phyloP scores from a whole-genome alignment of 305 asterid genomes.

The Rubia occidens region DNA sequence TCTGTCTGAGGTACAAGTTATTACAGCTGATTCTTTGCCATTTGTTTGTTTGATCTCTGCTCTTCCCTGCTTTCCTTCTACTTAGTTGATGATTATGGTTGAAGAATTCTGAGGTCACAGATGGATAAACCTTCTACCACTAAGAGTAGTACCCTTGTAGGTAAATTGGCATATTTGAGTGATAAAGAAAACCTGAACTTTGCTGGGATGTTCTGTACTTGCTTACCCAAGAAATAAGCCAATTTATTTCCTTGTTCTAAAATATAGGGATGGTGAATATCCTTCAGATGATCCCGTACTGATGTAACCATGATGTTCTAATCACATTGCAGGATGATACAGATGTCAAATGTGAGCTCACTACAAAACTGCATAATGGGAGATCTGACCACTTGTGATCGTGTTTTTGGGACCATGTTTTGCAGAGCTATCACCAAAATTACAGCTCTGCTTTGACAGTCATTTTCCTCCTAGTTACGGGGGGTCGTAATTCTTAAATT shows the following conservation, averaged over 20 bases:
- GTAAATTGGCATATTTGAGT: neutral
- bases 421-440: too few relatives aligned
- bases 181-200: neutral
- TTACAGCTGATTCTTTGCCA: too few relatives aligned
- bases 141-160: neutral
- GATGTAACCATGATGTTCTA: neutral
- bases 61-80: neutral
- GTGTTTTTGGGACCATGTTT: neutral
- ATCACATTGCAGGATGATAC: neutral
- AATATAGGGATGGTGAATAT: too few relatives aligned
- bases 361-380: neutral
- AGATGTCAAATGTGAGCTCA: neutral
- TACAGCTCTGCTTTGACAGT: too few relatives aligned
- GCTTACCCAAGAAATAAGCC: neutral
- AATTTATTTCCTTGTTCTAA: neutral
- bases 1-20: too few relatives aligned
- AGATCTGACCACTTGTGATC: neutral
- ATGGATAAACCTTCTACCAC: neutral
- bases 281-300: neutral
- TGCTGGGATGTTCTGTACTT: neutral
- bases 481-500: too few relatives aligned
- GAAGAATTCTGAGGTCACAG: too few relatives aligned
- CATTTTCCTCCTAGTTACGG: too few relatives aligned
- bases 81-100: too few relatives aligned
- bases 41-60: neutral